Evolutionary conservation across 805 yeast genomes (phyloP).

Genomic region (Myxozyma monticola): DNA sequence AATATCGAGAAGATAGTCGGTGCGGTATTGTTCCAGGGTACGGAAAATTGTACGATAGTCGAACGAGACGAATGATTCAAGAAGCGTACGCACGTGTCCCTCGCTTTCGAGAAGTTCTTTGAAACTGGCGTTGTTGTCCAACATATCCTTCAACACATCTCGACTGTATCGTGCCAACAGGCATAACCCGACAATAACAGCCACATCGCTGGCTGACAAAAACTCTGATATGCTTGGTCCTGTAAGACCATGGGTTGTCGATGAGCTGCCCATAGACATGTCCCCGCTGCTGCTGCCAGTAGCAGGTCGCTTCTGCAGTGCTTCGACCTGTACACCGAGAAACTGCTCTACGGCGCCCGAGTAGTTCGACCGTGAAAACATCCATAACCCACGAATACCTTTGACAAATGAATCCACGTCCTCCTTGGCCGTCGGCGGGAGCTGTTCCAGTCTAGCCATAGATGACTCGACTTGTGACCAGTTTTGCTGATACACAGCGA

Average conservation of each 20-base stretch:
- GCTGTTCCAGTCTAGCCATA: constrained; percentile 10
- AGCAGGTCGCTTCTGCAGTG: not conserved
- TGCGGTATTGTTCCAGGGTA: constrained; percentile 12
- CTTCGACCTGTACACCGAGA: constrained; percentile 8
- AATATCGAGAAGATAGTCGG: constrained; percentile 23
- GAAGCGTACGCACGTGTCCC: constrained; percentile 20
- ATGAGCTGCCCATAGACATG: not conserved
- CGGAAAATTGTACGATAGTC: constrained; percentile 15
- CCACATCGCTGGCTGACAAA: constrained; percentile 17
- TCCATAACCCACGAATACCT: constrained; percentile 16
- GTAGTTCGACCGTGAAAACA: constrained; percentile 11
- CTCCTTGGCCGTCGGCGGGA: constrained; percentile 14
- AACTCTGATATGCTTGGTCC: constrained; percentile 17
- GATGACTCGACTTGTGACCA: constrained; percentile 26
- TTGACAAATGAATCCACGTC: constrained; percentile 14
- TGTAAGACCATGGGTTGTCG: not conserved
- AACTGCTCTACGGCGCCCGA: constrained; percentile 12
- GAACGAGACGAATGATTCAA: constrained; percentile 24
- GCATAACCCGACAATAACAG: constrained; percentile 23
- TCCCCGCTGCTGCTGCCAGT: not conserved
- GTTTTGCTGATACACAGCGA: constrained; percentile 19
- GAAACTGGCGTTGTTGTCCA: constrained; percentile 19
- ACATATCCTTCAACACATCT: constrained; percentile 8
- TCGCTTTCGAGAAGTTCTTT: constrained; percentile 23
- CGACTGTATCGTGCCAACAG: constrained; percentile 22